These are phyloP conservation scores for Cinnamomum micranthum DNA, from an alignment of 164 flowering plant genomes.

Conservation along the genomic window DNA sequence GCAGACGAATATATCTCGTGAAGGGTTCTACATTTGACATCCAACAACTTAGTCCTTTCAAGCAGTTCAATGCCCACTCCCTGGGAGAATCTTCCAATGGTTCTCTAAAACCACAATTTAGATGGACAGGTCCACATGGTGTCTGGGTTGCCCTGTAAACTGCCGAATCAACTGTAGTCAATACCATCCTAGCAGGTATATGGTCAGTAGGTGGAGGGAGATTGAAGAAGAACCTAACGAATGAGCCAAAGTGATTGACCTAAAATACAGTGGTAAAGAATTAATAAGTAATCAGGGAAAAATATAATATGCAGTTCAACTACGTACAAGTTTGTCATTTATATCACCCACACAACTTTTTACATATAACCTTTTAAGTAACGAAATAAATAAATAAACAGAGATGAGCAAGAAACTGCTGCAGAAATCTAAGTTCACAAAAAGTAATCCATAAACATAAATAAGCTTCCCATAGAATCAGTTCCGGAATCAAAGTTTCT, in stretches of 20 bases:
- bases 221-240: slow-evolving; percentile 69
- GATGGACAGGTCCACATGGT: slow-evolving; percentile 86
- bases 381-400: no score
- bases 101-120: slow-evolving; percentile 88
- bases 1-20: slow-evolving; percentile 55
- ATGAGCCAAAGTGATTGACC: slow-evolving; percentile 90
- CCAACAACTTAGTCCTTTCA: slow-evolving; percentile 71
- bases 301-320: neutral
- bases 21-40: slow-evolving; percentile 58
- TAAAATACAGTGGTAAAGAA: slow-evolving; percentile 18
- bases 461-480: no score
- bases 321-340: neutral
- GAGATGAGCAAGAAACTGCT: no score
- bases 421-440: no score
- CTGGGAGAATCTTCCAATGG: slow-evolving; percentile 62
- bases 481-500: no score
- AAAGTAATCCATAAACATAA: no score
- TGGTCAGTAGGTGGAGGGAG: slow-evolving; percentile 84
- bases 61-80: slow-evolving; percentile 53
- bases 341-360: neutral
- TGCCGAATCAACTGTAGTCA: slow-evolving; percentile 89
- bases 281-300: slow-evolving; percentile 1
- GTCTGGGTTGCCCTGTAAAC: slow-evolving; percentile 59
- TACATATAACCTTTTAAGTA: no score
- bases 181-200: slow-evolving; percentile 75